Evolutionary conservation across 2,329 filamentous ascomycete species (phyloP).

Genomic region (Fusarium pseudograminearum): DNA sequence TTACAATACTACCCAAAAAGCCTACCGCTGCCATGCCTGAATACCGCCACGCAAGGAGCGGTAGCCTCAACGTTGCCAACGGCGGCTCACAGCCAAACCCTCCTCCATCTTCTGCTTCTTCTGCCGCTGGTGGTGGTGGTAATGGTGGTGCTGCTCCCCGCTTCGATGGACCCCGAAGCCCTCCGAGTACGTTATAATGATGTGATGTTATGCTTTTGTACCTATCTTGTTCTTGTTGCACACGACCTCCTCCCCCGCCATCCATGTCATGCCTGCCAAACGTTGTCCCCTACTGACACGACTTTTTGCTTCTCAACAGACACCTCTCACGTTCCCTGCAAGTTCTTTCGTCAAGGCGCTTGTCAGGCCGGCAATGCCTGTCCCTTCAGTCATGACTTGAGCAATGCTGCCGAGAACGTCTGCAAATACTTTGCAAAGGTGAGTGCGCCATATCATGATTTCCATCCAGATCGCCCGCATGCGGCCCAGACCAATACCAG

Average conservation of each 20-base stretch:
- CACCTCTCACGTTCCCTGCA: constrained; percentile 97
- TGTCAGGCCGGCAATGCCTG: constrained; percentile 97
- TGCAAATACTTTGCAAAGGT: constrained; percentile 99
- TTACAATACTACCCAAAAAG: constrained; percentile 29
- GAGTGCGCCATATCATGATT: constrained; percentile 51
- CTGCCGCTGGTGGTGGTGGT: neutral
- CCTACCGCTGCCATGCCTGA: constrained; percentile 55
- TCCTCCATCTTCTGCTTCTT: constrained; percentile 51
- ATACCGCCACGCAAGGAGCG: constrained; percentile 68
- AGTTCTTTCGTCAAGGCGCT: constrained; percentile 96
- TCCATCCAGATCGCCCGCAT: constrained; percentile 23
- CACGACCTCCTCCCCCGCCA: constrained; percentile 43
- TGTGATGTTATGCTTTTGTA: constrained; percentile 30
- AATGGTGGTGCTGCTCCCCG: constrained; percentile 53
- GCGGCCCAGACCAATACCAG: constrained; percentile 13
- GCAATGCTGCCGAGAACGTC: constrained; percentile 84
- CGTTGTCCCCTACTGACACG: constrained; percentile 42
- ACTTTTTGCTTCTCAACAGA: constrained; percentile 64
- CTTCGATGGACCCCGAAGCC: constrained; percentile 72
- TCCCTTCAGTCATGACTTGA: constrained; percentile 94
- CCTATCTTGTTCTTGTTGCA: constrained; percentile 43
- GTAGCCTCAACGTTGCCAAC: constrained; percentile 66
- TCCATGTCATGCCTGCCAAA: constrained; percentile 33
- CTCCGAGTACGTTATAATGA: constrained; percentile 62
- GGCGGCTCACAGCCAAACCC: constrained; percentile 48